A percentile compares a stretch with the other conserved stretches of the same genome.
Evolutionary conservation across 768 basidiomycete species (phyloP).

Genomic region (Naematelia encephala): DNA sequence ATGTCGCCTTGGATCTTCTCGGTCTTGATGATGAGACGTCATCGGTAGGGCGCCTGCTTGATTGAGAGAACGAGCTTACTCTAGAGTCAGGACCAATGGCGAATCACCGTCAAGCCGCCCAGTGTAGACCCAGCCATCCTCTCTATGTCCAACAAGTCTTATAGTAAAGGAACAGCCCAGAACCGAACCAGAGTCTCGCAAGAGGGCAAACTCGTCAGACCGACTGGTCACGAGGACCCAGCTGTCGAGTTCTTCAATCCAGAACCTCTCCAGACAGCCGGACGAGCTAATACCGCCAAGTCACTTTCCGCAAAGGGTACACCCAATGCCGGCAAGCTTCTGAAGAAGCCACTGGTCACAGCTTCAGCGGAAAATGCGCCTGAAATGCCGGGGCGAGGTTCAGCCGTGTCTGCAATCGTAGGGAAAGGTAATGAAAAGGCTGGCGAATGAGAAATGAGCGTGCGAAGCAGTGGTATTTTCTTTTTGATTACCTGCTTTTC

Average conservation of each 20-base stretch:
- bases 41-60: neutral
- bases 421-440: constrained; percentile 9
- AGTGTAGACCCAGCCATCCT: constrained; percentile 1
- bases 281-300: constrained; percentile 4
- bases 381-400: neutral
- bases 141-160: constrained; percentile 4
- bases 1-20: neutral
- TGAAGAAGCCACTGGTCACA: constrained; percentile 14
- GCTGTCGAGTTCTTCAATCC: too few relatives aligned
- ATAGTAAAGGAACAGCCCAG: constrained; percentile 3
- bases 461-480: neutral
- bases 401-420: neutral
- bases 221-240: too few relatives aligned
- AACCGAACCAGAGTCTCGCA: too few relatives aligned
- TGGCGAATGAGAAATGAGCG: too few relatives aligned
- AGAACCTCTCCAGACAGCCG: neutral
- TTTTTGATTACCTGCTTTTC: neutral
- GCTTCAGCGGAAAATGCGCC: neutral
- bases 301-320: constrained; percentile 25
- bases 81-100: neutral
- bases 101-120: constrained; percentile 2
- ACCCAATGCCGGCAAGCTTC: constrained; percentile 33
- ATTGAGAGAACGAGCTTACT: neutral
- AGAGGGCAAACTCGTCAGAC: neutral
- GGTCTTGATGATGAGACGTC: neutral